Evolutionary conservation across 306 rosid species (phyloP), one percentile per base, ranked within the genome.

Genomic region (Glycine latifolia): DNA sequence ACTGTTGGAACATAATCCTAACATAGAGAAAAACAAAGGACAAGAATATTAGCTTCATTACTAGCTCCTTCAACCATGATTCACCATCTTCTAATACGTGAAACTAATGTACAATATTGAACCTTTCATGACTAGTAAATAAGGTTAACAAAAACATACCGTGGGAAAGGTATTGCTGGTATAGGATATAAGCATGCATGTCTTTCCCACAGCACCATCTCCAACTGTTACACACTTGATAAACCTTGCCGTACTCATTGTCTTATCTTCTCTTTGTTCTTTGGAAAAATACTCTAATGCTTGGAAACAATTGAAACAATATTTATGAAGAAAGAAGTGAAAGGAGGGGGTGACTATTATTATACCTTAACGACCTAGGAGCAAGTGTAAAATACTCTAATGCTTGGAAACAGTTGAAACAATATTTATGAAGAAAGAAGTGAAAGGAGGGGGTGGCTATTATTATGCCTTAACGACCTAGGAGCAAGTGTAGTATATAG

Each of bases 211-310:
- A 33, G 98, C 98, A 16, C 98, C 98, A 89, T 94, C 98, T 2
- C 98, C 98, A 44, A 94, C 98, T 3, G 98, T 94, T 10, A 94
- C 97, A 82, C 98, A 94, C 86, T 94, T 94, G 91, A 94, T 91
- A 86, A 94, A 94, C 81, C 98, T 90, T 14, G 97, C 88, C 0
- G 97, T 91, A 81, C 90, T 92, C 98, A 94, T 94, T 61, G 33
- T 82, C 66, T 80, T 26, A 26, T 26, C 31, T 26, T 26, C 31
- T 26, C 31, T 26, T 26, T 67, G 76, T 70, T 44, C 55, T 85
- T 43, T 63, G 7, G 77, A 60, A 76, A 26, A 33, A n/a, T 20
- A 49, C 48, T 44, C 80, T 50, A 17, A 72, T 72, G 70, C 70
- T 75, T 75, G 11, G 44, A 75, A 58, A 73, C 41, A 79, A 70